These are phyloP conservation scores for Euphorbia peplus DNA, from an alignment of 345 rosid species.

Conservation along the genomic window DNA sequence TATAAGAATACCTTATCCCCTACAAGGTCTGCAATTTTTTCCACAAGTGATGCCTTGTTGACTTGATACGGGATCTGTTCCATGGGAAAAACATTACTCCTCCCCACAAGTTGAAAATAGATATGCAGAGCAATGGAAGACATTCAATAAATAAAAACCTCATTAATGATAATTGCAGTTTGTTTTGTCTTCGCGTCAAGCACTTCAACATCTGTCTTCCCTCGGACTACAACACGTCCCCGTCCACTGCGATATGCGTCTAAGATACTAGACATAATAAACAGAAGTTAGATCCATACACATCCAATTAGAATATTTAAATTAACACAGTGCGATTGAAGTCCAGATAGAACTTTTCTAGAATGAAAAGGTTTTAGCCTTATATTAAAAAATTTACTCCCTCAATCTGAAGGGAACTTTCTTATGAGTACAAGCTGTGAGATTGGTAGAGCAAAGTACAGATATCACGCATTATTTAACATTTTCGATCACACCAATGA, in stretches of 20 bases:
- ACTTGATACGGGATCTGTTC: slow-evolving; percentile 88
- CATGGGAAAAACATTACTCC: slow-evolving; percentile 22
- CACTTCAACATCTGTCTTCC: slow-evolving; percentile 78
- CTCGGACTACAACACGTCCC: slow-evolving; percentile 81
- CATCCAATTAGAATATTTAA: background rate
- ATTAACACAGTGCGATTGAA: background rate
- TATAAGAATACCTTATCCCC: slow-evolving; percentile 64
- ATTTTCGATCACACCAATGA: background rate
- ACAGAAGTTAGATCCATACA: slow-evolving; percentile 16
- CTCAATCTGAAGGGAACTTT: no score
- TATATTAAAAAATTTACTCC: no score
- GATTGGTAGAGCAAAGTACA: background rate
- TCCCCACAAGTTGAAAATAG: background rate
- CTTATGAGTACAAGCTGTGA: background rate
- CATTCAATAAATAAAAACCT: slow-evolving; percentile 43
- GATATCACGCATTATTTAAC: background rate
- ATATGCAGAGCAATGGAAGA: slow-evolving; percentile 15
- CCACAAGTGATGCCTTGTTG: slow-evolving; percentile 83
- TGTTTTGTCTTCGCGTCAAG: slow-evolving; percentile 76
- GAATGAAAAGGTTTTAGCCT: no score
- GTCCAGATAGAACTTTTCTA: background rate
- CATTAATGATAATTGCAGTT: slow-evolving; percentile 72
- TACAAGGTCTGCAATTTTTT: slow-evolving; percentile 97
- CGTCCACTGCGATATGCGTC: slow-evolving; percentile 92
- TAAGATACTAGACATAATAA: slow-evolving; percentile 54